Percentiles rank a stretch among this genome's conserved stretches.
Evolutionary conservation across 1,139 yeast genomes (phyloP).

Genomic region (Candida sp.): DNA sequence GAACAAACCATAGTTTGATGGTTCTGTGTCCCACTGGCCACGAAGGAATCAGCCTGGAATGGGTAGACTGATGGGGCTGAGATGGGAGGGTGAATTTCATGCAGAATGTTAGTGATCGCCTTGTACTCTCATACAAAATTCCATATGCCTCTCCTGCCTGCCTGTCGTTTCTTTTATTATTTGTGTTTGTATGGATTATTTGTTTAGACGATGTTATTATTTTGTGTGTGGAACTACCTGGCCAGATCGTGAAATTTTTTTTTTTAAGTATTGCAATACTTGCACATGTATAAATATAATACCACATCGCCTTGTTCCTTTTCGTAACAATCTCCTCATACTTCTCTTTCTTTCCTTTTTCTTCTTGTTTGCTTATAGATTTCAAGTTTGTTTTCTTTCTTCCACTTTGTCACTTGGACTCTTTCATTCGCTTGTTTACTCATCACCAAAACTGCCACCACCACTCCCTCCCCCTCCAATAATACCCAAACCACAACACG

Average conservation of each 20-base stretch:
- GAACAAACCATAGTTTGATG: background rate
- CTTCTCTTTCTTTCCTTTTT: constrained; percentile 2
- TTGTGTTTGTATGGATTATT: too few relatives aligned
- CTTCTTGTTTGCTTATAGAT: background rate
- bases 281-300: background rate
- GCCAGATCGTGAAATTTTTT: constrained; percentile 4
- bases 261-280: background rate
- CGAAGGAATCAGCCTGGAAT: too few relatives aligned
- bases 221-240: background rate
- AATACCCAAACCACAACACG: background rate
- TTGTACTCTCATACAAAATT: background rate
- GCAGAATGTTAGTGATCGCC: background rate
- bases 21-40: too few relatives aligned
- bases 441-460: background rate
- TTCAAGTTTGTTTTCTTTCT: background rate
- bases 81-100: background rate
- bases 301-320: background rate
- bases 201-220: background rate
- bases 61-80: background rate
- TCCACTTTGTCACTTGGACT: background rate
- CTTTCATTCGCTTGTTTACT: background rate
- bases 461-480: background rate
- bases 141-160: background rate
- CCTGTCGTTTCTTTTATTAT: too few relatives aligned
- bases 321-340: background rate